Evolutionary conservation across 1,139 yeast species (phyloP).

Genomic region (Meyerozyma carpophila): DNA sequence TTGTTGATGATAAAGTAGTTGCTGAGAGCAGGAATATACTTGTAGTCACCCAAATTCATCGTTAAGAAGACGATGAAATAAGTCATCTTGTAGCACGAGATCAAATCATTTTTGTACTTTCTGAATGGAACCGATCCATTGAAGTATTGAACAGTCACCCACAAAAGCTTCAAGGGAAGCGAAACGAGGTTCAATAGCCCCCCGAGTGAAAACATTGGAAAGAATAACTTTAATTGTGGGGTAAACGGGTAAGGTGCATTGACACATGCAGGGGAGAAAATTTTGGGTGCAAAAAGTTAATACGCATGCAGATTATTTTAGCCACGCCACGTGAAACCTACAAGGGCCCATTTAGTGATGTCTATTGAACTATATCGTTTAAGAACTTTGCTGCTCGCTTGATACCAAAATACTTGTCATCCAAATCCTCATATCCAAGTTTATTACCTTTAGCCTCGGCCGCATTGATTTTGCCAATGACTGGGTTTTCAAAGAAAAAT

Average conservation of each 20-base stretch:
- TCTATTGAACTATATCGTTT: background rate
- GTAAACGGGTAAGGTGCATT: background rate
- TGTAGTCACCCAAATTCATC: constrained; percentile 8
- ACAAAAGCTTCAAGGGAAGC: background rate
- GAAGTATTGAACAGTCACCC: constrained; percentile 6
- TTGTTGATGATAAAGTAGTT: constrained; percentile 7
- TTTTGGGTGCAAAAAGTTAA: background rate
- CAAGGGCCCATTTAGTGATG: background rate
- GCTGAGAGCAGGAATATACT: constrained; percentile 7
- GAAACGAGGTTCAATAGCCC: background rate
- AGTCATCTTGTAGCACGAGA: constrained; percentile 7
- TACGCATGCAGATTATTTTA: background rate
- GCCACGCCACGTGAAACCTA: background rate
- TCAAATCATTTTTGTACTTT: constrained; percentile 7
- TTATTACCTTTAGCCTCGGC: too few species aligned
- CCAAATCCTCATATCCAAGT: too few species aligned
- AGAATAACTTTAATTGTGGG: background rate
- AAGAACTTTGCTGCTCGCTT: too few species aligned
- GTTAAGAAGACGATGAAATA: constrained; percentile 6
- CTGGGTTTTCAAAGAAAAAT: too few species aligned
- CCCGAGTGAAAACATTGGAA: background rate
- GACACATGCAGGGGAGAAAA: background rate
- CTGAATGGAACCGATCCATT: constrained; percentile 9
- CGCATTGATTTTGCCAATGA: too few species aligned
- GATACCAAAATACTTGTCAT: too few species aligned